phyloP scores from a whole-genome alignment of 208 protist species.

The Acanthamoeba sp. region DNA sequence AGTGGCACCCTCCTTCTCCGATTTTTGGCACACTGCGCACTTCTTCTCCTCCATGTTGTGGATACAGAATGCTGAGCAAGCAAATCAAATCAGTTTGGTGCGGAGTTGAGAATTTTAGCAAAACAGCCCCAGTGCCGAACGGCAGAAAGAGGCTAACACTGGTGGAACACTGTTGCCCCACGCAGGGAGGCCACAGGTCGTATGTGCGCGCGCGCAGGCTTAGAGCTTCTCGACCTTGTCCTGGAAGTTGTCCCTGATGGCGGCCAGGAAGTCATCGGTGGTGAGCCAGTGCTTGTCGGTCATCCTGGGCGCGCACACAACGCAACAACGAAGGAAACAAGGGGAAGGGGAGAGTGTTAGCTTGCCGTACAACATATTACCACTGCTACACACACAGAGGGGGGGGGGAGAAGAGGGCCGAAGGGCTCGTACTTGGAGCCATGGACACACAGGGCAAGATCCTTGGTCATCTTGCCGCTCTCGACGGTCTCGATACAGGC shows the following conservation, averaged over 20 bases:
- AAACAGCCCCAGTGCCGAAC: too few species aligned
- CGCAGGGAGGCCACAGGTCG: too few species aligned
- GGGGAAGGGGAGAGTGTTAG: too few species aligned
- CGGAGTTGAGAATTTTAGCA: too few species aligned
- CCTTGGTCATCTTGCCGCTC: conserved; percentile 98
- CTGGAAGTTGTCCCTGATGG: conserved; percentile 80
- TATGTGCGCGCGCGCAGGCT: too few species aligned
- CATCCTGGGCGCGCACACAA: conserved; percentile 64
- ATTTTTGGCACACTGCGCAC: conserved; percentile 15
- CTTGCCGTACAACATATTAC: too few species aligned
- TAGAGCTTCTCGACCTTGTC: conserved; percentile 77
- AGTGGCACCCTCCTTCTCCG: neutral
- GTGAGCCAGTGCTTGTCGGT: conserved; percentile 84
- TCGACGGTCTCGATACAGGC: conserved; percentile 95
- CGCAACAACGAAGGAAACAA: neutral
- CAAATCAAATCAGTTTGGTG: too few species aligned
- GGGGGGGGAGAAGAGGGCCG: neutral
- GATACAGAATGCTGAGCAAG: too few species aligned
- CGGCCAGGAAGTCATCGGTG: conserved; percentile 87
- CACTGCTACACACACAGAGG: neutral
- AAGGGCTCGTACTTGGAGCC: conserved; percentile 79
- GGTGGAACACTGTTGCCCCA: too few species aligned
- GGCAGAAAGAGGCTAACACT: too few species aligned
- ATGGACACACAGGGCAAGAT: conserved; percentile 96
- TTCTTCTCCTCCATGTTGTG: conserved; percentile 34